These are phyloP conservation scores for Carex scoparia DNA, from an alignment of 176 grass and related monocot genomes.

Conservation along the genomic window DNA sequence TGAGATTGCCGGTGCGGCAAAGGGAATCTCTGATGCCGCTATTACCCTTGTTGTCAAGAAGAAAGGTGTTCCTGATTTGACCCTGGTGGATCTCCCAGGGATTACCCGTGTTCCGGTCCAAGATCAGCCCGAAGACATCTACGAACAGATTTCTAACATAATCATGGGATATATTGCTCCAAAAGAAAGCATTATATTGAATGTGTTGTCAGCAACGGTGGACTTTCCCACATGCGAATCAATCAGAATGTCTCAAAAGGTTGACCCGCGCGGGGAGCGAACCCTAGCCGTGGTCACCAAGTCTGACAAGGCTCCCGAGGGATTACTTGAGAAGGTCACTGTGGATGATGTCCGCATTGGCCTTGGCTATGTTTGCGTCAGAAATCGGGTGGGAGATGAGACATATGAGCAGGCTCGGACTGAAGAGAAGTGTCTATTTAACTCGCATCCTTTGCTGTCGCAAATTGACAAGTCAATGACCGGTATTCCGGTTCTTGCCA, in stretches of 20 bases:
- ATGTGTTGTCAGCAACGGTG: too few relatives aligned
- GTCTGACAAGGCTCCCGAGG: constrained; percentile 26
- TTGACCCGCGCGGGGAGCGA: constrained; percentile 9
- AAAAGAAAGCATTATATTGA: too few relatives aligned
- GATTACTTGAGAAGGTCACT: constrained; percentile 32
- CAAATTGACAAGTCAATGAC: background rate
- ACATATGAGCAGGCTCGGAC: constrained; percentile 24
- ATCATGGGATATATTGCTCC: background rate
- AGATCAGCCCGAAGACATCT: constrained; percentile 22
- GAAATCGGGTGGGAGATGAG: constrained; percentile 28
- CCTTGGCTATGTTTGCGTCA: constrained; percentile 33
- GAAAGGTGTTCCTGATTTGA: constrained; percentile 23
- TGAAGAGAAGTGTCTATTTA: constrained; percentile 9
- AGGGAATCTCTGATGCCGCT: constrained; percentile 16
- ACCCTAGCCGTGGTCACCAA: constrained; percentile 32
- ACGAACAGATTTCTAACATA: constrained; percentile 21
- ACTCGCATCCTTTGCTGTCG: constrained; percentile 13
- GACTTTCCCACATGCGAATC: too few relatives aligned
- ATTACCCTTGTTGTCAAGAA: constrained; percentile 26
- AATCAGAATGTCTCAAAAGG: constrained; percentile 30
- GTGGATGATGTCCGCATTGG: constrained; percentile 27
- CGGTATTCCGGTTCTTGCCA: too few relatives aligned
- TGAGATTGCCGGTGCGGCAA: constrained; percentile 14
- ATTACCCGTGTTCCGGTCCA: constrained; percentile 33
- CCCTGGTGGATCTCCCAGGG: constrained; percentile 27